Evolutionary conservation across 495 filamentous ascomycete species (phyloP), one percentile per base, ranked within the genome.

Genomic region (Sporormia fimetaria): DNA sequence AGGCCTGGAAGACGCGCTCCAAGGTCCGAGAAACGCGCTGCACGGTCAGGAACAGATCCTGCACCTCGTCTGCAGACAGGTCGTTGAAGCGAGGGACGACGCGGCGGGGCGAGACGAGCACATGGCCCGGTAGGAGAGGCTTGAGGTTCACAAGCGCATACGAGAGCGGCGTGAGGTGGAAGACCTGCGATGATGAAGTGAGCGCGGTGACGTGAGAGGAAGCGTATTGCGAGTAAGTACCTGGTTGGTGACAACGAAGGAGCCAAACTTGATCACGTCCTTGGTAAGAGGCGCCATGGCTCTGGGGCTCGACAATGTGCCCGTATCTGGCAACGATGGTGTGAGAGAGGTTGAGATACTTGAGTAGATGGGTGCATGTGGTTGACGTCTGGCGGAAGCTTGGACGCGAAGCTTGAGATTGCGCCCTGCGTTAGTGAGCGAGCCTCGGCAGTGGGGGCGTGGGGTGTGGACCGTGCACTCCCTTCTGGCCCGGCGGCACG

Each of bases 61-160:
- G 71, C 14, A 87, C 67, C 60, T 98, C 92, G 14, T 64, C 56
- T 3, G 70, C 45, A 0, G 76, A 75, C 21, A 96, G 77, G 60
- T 93, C 81, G 24, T 75, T 69, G 23, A 95, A 66, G 31, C 84
- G 81, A 25, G 72, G 68, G 52, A 83, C 81, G 12, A 70, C 61
- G 15, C 63, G 63, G 21, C 71, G 70, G 3, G 81, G 75, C 35
- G 72, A 80, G 41, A 96, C 71, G 18, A 98, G 81, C 40, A 96
- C 80, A 64, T 98, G 90, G 32, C 90, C 90, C 0, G 90, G 87
- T 0, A 96, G 73, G 12, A 98, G 74, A 9, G 90, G 90, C 61
- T 94, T 94, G 54, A 95, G 74, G 67, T 95, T 95, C 16, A 94
- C 86, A 36, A 94, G 72, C 43, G 81, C 81, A 67, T 83, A 90